Conservation (phyloP, 2,329 filamentous ascomycete species). For the Calonectria pseudoturangicola region DNA sequence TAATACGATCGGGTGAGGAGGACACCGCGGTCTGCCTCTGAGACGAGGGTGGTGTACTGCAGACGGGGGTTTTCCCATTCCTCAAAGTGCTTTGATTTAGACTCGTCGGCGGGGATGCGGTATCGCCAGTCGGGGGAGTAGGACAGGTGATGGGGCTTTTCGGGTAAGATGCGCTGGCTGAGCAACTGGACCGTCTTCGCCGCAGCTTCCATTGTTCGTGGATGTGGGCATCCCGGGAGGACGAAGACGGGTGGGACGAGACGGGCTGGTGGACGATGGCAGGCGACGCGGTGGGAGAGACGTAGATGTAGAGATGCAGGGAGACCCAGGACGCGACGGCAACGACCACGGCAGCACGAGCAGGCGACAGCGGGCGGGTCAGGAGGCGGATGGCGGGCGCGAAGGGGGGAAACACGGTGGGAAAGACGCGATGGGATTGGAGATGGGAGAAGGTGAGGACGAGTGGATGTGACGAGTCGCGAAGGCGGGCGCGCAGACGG, state of each 20-base stretch:
- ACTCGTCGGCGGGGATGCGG: conserved; percentile 64
- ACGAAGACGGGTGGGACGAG: conserved; percentile 53
- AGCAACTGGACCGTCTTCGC: conserved; percentile 73
- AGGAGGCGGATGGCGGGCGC: conserved; percentile 10
- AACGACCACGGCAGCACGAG: conserved; percentile 16
- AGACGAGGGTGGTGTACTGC: conserved; percentile 75
- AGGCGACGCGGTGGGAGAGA: conserved; percentile 48
- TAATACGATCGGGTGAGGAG: conserved; percentile 75
- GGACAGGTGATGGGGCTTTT: conserved; percentile 72
- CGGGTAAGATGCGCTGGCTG: conserved; percentile 71
- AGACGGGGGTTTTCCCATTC: conserved; percentile 70
- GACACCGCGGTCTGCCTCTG: conserved; percentile 74
- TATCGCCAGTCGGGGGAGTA: conserved; percentile 69
- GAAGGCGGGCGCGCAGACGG: conserved; percentile 40
- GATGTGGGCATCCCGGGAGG: conserved; percentile 61
- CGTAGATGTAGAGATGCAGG: conserved; percentile 37
- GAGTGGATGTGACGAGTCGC: conserved; percentile 35
- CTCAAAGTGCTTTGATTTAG: conserved; percentile 61
- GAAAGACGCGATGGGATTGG: conserved; percentile 24
- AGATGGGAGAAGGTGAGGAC: not conserved
- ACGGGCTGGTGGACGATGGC: conserved; percentile 49
- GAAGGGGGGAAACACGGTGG: conserved; percentile 29
- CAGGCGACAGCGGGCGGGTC: conserved; percentile 19
- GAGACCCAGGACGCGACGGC: conserved; percentile 49
- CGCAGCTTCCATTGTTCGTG: conserved; percentile 75